Evolutionary conservation across 805 yeast species (phyloP), one percentile per base, ranked within the genome.

Genomic region (Debaryomyces castellii): DNA sequence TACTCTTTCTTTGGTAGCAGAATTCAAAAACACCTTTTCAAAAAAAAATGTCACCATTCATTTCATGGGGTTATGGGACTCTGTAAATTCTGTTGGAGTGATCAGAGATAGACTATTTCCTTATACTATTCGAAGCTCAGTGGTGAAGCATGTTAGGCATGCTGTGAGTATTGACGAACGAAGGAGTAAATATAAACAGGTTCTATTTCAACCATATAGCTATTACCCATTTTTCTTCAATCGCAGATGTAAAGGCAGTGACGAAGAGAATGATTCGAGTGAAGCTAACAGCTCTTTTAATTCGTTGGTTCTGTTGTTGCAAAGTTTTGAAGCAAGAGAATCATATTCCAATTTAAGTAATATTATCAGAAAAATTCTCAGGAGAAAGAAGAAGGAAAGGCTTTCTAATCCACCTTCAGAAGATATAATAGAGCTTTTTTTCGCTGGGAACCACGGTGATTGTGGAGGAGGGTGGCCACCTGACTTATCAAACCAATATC

Each of bases 391-490:
- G 1, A 23, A 35, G 16, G 21, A 20, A 21, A 35, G 45, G 33
- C 32, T 42, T 20, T 16, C 45, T n/a, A 36, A 39, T 36, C 28
- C 16, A 11, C 49, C 39, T 14, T 58, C 66, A 47, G 54, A 65
- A 44, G 63, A 57, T 51, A 53, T 77, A 27, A 57, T 74, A 12
- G 89, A 84, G 53, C 55, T 78, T 35, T 84, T 85, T 84, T 84
- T 84, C 53, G 79, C 86, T 1, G 90, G 89, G 2, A 80, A 80
- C 55, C 89, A 84, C 60, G 71, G 84, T 8, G 89, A 84, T 60
- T 64, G 80, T 53, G 89, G 89, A 2, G 89, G 89, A 2, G 86
- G 86, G 0, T 83, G 86, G 84, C 59, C 68, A 1, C 60, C 68
- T 4, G 83, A 78, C 56, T 27, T 47, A 0, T 57, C 67, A 40